Conservation (phyloP, 768 basidiomycete genomes). For the Neoboletus subvelutipes region DNA sequence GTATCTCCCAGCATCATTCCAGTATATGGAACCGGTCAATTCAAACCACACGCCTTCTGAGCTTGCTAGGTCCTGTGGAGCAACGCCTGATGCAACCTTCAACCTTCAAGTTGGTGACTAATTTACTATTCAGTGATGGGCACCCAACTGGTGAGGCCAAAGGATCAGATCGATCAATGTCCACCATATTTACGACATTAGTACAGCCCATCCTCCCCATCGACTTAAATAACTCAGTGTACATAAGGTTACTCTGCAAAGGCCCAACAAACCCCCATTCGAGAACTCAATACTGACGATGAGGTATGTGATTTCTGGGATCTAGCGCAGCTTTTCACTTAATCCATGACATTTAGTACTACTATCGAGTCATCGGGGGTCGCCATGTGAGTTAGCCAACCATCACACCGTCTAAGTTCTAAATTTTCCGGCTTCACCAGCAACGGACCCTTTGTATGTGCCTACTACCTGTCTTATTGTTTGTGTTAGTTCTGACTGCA, state of each 20-base stretch:
- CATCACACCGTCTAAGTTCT: not conserved
- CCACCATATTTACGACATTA: no score
- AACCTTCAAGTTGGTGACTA: no score
- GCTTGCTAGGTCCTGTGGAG: no score
- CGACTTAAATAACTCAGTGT: not conserved
- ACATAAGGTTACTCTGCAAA: not conserved
- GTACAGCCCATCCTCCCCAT: no score
- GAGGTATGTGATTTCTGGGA: not conserved
- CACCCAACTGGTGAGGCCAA: no score
- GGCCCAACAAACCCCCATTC: not conserved
- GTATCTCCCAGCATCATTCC: no score
- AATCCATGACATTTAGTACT: not conserved
- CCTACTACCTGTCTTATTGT: not conserved
- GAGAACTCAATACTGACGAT: not conserved
- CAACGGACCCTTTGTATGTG: conserved; percentile 15
- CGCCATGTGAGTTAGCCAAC: not conserved
- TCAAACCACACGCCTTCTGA: no score
- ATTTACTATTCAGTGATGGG: no score
- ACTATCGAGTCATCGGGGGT: not conserved
- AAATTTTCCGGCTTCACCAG: not conserved
- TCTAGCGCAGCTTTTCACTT: no score
- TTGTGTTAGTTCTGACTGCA: not conserved
- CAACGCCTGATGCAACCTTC: no score
- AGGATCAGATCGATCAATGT: no score
- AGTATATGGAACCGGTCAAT: no score